A percentile compares a stretch with the other conserved stretches of the same genome.
phyloP scores from a whole-genome alignment of 805 yeast species.

The Candida caryicola region DNA sequence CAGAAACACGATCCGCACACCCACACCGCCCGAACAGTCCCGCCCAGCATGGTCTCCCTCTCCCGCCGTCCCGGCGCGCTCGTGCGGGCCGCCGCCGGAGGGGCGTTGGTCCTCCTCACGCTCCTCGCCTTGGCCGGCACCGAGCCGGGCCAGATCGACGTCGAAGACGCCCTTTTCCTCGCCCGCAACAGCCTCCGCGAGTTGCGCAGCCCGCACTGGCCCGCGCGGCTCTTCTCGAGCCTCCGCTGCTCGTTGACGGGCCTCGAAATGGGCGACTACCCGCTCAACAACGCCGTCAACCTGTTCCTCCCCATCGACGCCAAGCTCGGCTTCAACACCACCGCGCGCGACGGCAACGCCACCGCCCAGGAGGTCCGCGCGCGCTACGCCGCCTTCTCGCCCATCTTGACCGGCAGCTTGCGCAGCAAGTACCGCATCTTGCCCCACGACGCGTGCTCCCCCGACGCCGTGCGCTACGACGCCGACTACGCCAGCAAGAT shows the following conservation, averaged over 20 bases:
- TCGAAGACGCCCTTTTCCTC: conserved; percentile 25
- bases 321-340: conserved; percentile 27
- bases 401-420: conserved; percentile 25
- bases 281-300: conserved; percentile 33
- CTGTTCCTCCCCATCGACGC: conserved; percentile 44
- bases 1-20: too few species aligned
- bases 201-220: conserved; percentile 15
- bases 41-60: too few species aligned
- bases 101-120: conserved; percentile 9
- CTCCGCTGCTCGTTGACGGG: conserved; percentile 1
- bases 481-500: conserved; percentile 22
- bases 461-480: conserved; percentile 9
- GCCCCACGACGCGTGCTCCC: conserved; percentile 28
- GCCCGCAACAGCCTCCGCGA: conserved; percentile 25
- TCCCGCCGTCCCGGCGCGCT: too few species aligned
- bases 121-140: conserved; percentile 5
- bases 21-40: too few species aligned
- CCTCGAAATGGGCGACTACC: conserved; percentile 20
- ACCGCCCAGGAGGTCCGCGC: conserved; percentile 23
- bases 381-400: conserved; percentile 43
- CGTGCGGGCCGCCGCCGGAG: too few species aligned
- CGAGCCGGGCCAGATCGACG: conserved; percentile 9
- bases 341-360: conserved; percentile 13
- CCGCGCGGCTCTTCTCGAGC: conserved; percentile 3
- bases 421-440: conserved; percentile 24